Base-by-base conservation (phyloP, 768 basidiomycete genomes). In the Leucocoprinus sp. region DNA sequence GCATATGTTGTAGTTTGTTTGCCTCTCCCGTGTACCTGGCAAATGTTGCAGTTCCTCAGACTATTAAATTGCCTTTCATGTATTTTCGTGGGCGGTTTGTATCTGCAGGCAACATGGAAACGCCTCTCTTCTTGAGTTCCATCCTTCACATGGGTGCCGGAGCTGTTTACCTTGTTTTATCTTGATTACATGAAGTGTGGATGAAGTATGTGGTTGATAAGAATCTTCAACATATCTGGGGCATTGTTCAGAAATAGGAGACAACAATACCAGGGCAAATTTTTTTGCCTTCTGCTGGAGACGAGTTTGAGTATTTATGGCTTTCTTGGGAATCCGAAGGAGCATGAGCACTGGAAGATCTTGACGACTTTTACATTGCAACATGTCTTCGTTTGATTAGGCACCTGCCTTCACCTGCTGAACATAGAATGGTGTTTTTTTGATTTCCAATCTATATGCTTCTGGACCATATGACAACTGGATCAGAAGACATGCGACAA, bases 311-410 rank as follows among this genome's bases (percentile, higher is more conserved):
- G 37, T 24, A 7, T 22, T 17, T 22, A 26, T 22, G 26, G 26
- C 14, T 24, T 11, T 22, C 37, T 23, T 39, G 9, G 11, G 22
- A 9, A 17, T 22, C 37, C 37, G 37, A 22, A 18, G 22, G 37
- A 11, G 18, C 8, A 26, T 4, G 22, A n/a, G 9, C 26, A 26
- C n/a, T 23, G 3, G 37, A 12, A 22, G 11, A 12, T 18, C 12
- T 7, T 15, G n/a, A 15, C 38, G 11, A 5, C 40, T 38, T 38
- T 14, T 1, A 4, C 15, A 12, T 23, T 38, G 44, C 37, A n/a
- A 45, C 38, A 38, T 45, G 44, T 45, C 44, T 11, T 37, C 22
- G 27, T 29, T 37, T 35, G 43, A 37, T 37, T 45, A 26, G 43
- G 22, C 12, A n/a, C 18, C 19, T 14, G 9, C 28, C 33, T 1